These are phyloP conservation scores for Sicyos baderoa DNA, from an alignment of 306 rosid genomes.

Conservation along the genomic window DNA sequence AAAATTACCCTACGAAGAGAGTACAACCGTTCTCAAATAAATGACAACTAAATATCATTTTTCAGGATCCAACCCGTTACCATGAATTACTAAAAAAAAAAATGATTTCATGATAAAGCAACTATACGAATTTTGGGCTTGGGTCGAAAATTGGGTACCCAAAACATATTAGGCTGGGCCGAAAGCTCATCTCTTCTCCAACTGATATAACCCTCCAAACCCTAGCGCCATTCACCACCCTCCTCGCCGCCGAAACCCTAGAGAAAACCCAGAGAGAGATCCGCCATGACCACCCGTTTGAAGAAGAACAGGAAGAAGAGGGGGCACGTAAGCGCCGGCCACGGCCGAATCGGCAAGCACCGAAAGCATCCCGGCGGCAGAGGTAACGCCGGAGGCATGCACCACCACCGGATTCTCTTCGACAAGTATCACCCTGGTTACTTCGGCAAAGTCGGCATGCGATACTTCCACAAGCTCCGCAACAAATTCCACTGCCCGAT, in stretches of 20 bases:
- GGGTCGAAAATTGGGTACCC: background rate
- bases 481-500: conserved; percentile 68
- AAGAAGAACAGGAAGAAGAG: conserved; percentile 96
- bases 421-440: conserved; percentile 87
- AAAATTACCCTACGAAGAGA: too few relatives aligned
- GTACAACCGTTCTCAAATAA: too few relatives aligned
- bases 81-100: too few relatives aligned
- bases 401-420: conserved; percentile 86
- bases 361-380: conserved; percentile 87
- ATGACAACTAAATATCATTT: too few relatives aligned
- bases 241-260: conserved; percentile 35
- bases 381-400: conserved; percentile 93
- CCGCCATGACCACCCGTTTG: conserved; percentile 65
- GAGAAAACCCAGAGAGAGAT: conserved; percentile 5
- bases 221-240: conserved; percentile 15
- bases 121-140: too few relatives aligned
- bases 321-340: conserved; percentile 86
- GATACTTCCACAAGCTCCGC: conserved; percentile 77
- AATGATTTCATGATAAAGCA: too few relatives aligned
- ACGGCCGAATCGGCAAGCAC: conserved; percentile 79
- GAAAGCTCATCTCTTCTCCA: background rate
- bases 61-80: too few relatives aligned
- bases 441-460: conserved; percentile 84
- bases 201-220: conserved; percentile 22
- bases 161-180: background rate